phyloP scores from a whole-genome alignment of 164 flowering plant species.

The Magnolia changhungtana region DNA sequence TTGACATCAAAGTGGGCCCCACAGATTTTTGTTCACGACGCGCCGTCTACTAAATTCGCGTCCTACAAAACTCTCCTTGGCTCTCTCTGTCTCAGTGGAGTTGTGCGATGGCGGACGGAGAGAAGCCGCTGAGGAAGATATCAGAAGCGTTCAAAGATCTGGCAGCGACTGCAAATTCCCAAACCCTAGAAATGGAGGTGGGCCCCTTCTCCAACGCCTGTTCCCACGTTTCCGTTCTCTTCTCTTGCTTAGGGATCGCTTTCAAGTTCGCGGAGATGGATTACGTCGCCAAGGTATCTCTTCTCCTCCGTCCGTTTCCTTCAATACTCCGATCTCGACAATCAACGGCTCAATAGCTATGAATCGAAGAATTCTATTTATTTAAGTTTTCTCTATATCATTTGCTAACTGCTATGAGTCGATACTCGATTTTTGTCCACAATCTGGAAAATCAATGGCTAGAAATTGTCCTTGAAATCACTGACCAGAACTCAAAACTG shows the following conservation, averaged over 20 bases:
- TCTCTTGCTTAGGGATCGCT: constrained; percentile 82
- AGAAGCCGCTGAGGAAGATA: constrained; percentile 55
- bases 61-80: too few species aligned
- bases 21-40: too few species aligned
- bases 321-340: background rate
- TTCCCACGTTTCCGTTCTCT: constrained; percentile 88
- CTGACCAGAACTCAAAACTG: too few species aligned
- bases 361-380: background rate
- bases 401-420: too few species aligned
- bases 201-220: constrained; percentile 77
- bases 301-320: background rate
- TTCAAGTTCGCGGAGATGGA: constrained; percentile 97
- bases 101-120: constrained; percentile 35
- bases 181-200: constrained; percentile 40
- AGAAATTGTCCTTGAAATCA: too few species aligned
- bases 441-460: too few species aligned
- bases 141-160: constrained; percentile 57
- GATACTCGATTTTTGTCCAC: too few species aligned
- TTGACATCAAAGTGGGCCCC: too few species aligned
- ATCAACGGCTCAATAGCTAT: background rate
- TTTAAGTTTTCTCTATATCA: too few species aligned
- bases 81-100: background rate
- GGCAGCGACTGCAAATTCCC: constrained; percentile 34
- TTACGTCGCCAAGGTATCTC: constrained; percentile 80
- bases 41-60: too few species aligned